phyloP scores from a whole-genome alignment of 108 stramenopile species.

The Mayamaea pseudoterrestris region DNA sequence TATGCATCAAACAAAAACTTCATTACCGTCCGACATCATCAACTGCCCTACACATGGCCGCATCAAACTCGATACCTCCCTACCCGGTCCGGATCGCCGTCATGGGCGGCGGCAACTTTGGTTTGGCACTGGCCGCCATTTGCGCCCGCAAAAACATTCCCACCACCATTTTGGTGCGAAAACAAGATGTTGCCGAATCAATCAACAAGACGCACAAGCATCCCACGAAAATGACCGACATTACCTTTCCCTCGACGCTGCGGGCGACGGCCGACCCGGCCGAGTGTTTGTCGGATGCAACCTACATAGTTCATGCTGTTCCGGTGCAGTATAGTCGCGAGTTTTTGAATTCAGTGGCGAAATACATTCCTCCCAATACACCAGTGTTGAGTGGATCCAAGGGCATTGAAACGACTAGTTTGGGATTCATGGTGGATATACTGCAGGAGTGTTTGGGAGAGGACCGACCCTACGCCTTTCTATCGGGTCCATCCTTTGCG shows the following conservation, averaged over 20 bases:
- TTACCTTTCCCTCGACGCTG: slow-evolving; percentile 45
- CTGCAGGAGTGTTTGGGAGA: slow-evolving; percentile 72
- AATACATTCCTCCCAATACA: slow-evolving; percentile 52
- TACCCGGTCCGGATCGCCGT: slow-evolving; percentile 76
- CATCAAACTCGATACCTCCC: slow-evolving; percentile 14
- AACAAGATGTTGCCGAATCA: slow-evolving; percentile 55
- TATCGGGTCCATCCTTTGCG: slow-evolving; percentile 93
- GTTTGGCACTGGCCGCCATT: slow-evolving; percentile 81
- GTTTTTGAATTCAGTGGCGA: slow-evolving; percentile 57
- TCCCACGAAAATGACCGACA: slow-evolving; percentile 78
- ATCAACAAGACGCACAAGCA: slow-evolving; percentile 82
- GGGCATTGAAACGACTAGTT: slow-evolving; percentile 86
- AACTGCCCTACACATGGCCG: neutral
- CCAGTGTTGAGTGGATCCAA: slow-evolving; percentile 75
- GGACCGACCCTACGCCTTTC: slow-evolving; percentile 82
- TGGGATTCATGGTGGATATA: slow-evolving; percentile 93
- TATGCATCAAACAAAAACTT: no score
- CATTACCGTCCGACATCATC: no score
- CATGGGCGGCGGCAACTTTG: slow-evolving; percentile 94
- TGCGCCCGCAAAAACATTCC: slow-evolving; percentile 68
- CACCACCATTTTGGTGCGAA: slow-evolving; percentile 77
- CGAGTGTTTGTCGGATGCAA: slow-evolving; percentile 72
- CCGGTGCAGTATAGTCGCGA: slow-evolving; percentile 85
- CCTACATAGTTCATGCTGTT: slow-evolving; percentile 91
- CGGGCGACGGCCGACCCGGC: slow-evolving; percentile 78